Conservation (phyloP, 73 alveolate species). For the Breviolum minutum region DNA sequence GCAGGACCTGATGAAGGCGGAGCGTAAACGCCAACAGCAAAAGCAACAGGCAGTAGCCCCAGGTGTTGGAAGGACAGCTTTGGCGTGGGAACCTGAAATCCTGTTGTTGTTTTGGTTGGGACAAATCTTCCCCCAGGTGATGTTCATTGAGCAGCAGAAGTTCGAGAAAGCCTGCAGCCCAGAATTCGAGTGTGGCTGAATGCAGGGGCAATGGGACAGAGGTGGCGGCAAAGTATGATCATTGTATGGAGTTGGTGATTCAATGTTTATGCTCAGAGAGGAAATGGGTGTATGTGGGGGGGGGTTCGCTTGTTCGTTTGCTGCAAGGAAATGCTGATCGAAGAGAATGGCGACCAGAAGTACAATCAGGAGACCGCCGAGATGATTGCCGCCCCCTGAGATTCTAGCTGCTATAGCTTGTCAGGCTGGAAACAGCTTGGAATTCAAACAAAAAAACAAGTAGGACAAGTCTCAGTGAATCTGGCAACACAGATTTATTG, state of each 20-base stretch:
- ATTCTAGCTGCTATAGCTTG: no score
- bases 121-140: not conserved
- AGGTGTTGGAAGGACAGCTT: not conserved
- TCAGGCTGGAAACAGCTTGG: no score
- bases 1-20: slow-evolving; percentile 81
- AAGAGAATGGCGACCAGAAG: slow-evolving; percentile 86
- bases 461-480: not conserved
- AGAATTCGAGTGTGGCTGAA: not conserved
- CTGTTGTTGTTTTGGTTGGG: not conserved
- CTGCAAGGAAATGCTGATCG: slow-evolving; percentile 50
- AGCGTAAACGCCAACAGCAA: slow-evolving; percentile 59
- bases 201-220: no score
- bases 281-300: not conserved
- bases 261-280: no score
- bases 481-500: not conserved
- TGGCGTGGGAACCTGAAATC: not conserved
- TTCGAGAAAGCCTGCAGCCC: slow-evolving; percentile 23
- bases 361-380: slow-evolving; percentile 56
- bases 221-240: no score
- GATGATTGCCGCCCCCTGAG: slow-evolving; percentile 63
- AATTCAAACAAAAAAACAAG: not conserved
- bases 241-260: no score
- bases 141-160: slow-evolving; percentile 82
- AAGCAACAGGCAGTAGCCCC: slow-evolving; percentile 48
- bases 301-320: not conserved